phyloP scores from a whole-genome alignment of 2,329 filamentous ascomycete genomes.

The Anisogramma anomala region DNA sequence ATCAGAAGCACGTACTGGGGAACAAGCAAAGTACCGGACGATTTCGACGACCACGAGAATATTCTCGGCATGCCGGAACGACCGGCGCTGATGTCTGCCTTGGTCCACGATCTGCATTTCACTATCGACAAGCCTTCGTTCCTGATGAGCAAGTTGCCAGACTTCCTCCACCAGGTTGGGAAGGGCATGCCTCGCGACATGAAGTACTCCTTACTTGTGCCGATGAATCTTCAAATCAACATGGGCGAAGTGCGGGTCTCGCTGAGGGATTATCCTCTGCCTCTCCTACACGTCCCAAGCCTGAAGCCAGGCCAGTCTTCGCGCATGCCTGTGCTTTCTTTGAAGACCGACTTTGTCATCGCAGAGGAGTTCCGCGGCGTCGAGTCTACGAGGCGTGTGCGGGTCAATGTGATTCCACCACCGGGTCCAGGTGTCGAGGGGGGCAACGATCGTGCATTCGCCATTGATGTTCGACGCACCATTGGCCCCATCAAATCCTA shows the following conservation, averaged over 20 bases:
- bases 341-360: conserved; percentile 87
- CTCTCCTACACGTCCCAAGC: conserved; percentile 78
- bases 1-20: conserved; percentile 74
- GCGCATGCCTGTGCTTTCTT: conserved; percentile 66
- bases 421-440: conserved; percentile 43
- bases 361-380: conserved; percentile 81
- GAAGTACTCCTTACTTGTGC: conserved; percentile 78
- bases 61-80: conserved; percentile 78
- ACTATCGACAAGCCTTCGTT: conserved; percentile 89
- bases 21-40: conserved; percentile 66
- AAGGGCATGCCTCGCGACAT: conserved; percentile 93
- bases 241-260: conserved; percentile 85
- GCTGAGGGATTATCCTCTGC: conserved; percentile 85
- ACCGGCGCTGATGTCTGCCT: conserved; percentile 68
- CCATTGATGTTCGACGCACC: conserved; percentile 78
- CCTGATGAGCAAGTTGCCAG: conserved; percentile 65
- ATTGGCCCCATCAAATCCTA: conserved; percentile 94
- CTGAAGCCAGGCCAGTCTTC: conserved; percentile 70
- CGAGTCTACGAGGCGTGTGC: conserved; percentile 68
- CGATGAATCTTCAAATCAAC: conserved; percentile 77
- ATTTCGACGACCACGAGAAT: conserved; percentile 69
- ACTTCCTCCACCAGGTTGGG: conserved; percentile 79
- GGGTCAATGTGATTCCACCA: conserved; percentile 74
- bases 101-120: conserved; percentile 76
- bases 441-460: conserved; percentile 54